Evolutionary conservation across 129 eudicot genomes (phyloP).

Genomic region (Artemisia argyi): DNA sequence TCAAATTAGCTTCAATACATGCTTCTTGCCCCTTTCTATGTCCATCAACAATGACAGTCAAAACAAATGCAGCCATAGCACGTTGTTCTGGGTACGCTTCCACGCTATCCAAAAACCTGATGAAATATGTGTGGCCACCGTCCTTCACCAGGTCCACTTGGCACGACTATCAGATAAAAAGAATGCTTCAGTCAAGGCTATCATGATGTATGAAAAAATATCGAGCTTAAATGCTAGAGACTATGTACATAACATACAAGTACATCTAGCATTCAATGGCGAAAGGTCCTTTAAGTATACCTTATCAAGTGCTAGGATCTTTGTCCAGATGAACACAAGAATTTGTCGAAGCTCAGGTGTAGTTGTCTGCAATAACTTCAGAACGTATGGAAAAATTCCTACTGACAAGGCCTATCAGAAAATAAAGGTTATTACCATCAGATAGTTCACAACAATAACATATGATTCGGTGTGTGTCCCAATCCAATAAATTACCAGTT

Average conservation of each 20-base stretch:
- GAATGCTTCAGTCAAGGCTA: conserved; percentile 11
- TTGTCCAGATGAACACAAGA: conserved; percentile 97
- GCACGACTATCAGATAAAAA: conserved; percentile 64
- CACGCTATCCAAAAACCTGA: conserved; percentile 83
- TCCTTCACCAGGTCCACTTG: conserved; percentile 97
- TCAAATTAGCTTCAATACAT: conserved; percentile 77
- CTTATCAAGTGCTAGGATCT: conserved; percentile 97
- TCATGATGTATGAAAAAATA: conserved; percentile 14
- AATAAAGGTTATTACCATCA: conserved; percentile 13
- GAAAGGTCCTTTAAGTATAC: conserved; percentile 25
- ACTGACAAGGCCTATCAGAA: conserved; percentile 90
- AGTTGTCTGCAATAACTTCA: conserved; percentile 91
- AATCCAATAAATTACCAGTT: conserved; percentile 4
- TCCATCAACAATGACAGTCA: conserved; percentile 96
- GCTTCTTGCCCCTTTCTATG: conserved; percentile 94
- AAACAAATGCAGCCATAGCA: conserved; percentile 99
- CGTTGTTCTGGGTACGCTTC: conserved; percentile 98
- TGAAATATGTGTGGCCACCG: conserved; percentile 91
- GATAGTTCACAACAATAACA: conserved; percentile 4
- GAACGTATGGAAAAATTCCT: conserved; percentile 92
- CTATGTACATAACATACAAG: background rate
- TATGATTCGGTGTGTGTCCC: background rate
- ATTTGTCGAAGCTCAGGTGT: conserved; percentile 95
- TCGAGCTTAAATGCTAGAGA: background rate
- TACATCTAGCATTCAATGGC: background rate